Conservation (phyloP, 2,329 filamentous ascomycete species). For the Neofusicoccum laricinum region DNA sequence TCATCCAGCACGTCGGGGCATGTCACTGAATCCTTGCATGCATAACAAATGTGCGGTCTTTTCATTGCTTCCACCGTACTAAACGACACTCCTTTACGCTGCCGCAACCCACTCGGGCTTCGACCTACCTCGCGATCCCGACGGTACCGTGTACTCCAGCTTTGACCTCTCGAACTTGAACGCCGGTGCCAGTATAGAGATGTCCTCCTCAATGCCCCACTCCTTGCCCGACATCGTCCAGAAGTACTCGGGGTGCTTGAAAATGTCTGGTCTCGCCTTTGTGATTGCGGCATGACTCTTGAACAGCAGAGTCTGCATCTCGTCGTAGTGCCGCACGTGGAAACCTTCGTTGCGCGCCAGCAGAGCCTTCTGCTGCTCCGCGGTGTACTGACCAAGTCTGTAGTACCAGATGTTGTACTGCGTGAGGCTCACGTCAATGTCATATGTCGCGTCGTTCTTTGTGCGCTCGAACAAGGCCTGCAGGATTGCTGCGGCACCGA, state of each 20-base stretch:
- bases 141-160: slow-evolving; percentile 7
- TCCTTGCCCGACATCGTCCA: slow-evolving; percentile 7
- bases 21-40: no score
- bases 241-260: slow-evolving; percentile 7
- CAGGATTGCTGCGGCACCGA: slow-evolving; percentile 41
- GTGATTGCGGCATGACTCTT: slow-evolving; percentile 3
- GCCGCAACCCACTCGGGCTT: background rate
- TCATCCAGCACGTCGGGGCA: no score
- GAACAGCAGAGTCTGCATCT: slow-evolving; percentile 11
- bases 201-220: slow-evolving; percentile 13
- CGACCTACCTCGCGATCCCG: slow-evolving; percentile 9
- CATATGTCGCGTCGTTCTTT: slow-evolving; percentile 8
- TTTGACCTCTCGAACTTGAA: slow-evolving; percentile 14
- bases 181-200: slow-evolving; percentile 4
- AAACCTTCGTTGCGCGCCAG: slow-evolving; percentile 11
- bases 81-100: no score
- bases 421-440: slow-evolving; percentile 16
- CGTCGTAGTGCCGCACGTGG: slow-evolving; percentile 14
- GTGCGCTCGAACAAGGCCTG: slow-evolving; percentile 39
- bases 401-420: slow-evolving; percentile 19
- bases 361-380: background rate
- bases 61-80: no score
- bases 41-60: no score
- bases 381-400: slow-evolving; percentile 12
- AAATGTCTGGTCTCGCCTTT: slow-evolving; percentile 1